Evolutionary conservation across 129 eudicot species (phyloP).

Genomic region (Lactuca sativa): DNA sequence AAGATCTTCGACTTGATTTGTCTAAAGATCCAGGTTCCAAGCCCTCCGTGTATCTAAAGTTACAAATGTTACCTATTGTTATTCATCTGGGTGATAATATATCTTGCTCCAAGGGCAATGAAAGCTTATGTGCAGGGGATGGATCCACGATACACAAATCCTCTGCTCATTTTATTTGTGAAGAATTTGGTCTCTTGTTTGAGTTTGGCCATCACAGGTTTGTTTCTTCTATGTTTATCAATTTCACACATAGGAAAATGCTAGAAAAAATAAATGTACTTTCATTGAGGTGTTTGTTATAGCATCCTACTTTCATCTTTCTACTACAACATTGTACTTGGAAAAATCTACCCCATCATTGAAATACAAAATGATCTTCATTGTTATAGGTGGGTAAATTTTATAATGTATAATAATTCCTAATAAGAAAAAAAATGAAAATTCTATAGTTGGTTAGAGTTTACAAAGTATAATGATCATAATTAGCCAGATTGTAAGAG

Average conservation of each 20-base stretch:
- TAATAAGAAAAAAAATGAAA: too few species aligned
- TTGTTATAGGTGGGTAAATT: not conserved
- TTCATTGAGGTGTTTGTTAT: not conserved
- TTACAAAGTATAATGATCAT: too few species aligned
- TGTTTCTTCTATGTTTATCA: constrained; percentile 19
- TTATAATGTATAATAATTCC: too few species aligned
- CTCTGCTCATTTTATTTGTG: constrained; percentile 66
- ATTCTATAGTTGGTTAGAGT: not conserved
- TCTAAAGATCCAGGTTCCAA: constrained; percentile 73
- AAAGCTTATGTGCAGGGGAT: constrained; percentile 35
- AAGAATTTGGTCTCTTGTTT: constrained; percentile 76
- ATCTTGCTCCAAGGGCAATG: constrained; percentile 33
- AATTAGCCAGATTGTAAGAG: too few species aligned
- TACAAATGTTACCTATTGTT: constrained; percentile 62
- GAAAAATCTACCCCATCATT: not conserved
- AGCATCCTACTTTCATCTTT: not conserved
- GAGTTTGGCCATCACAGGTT: constrained; percentile 82
- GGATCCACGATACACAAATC: constrained; percentile 41
- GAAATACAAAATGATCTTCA: not conserved
- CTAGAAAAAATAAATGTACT: not conserved
- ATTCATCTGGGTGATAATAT: constrained; percentile 55
- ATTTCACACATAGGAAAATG: not conserved
- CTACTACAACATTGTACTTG: not conserved
- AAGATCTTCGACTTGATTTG: constrained; percentile 71
- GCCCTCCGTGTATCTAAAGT: constrained; percentile 66